phyloP scores from a whole-genome alignment of 352 stramenopile genomes.

The Phytophthora pseudosyringae region DNA sequence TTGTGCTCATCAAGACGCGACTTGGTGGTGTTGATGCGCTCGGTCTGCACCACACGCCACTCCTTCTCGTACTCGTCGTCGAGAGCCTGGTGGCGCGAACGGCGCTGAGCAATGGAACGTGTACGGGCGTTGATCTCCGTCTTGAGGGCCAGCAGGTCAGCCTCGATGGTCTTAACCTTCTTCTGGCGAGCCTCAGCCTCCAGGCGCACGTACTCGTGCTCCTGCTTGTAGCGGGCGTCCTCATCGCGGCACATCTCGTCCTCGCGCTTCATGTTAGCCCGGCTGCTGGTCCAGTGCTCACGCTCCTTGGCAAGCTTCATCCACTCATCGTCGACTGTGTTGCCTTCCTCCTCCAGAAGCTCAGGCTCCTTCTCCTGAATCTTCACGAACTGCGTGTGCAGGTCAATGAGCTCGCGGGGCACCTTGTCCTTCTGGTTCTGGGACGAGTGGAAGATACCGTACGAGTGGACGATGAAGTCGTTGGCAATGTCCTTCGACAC shows the following conservation, averaged over 20 bases:
- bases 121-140: constrained; percentile 77
- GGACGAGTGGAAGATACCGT: constrained; percentile 79
- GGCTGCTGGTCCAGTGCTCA: constrained; percentile 89
- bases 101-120: constrained; percentile 77
- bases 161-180: constrained; percentile 86
- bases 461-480: constrained; percentile 88
- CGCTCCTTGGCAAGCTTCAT: constrained; percentile 91
- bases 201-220: constrained; percentile 85
- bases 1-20: constrained; percentile 72
- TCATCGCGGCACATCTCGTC: constrained; percentile 89
- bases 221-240: constrained; percentile 83
- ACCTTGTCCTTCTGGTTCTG: constrained; percentile 61
- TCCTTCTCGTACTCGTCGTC: constrained; percentile 88
- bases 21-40: constrained; percentile 70
- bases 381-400: constrained; percentile 83
- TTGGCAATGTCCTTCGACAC: constrained; percentile 90
- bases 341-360: constrained; percentile 84
- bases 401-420: constrained; percentile 71
- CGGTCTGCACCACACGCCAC: constrained; percentile 76
- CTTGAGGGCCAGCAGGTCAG: constrained; percentile 79
- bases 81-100: constrained; percentile 71
- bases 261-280: constrained; percentile 90
- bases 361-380: constrained; percentile 84
- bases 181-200: constrained; percentile 78
- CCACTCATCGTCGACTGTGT: constrained; percentile 86